Conservation (phyloP, 2,329 filamentous ascomycete species). For the Alternaria brassicae region DNA sequence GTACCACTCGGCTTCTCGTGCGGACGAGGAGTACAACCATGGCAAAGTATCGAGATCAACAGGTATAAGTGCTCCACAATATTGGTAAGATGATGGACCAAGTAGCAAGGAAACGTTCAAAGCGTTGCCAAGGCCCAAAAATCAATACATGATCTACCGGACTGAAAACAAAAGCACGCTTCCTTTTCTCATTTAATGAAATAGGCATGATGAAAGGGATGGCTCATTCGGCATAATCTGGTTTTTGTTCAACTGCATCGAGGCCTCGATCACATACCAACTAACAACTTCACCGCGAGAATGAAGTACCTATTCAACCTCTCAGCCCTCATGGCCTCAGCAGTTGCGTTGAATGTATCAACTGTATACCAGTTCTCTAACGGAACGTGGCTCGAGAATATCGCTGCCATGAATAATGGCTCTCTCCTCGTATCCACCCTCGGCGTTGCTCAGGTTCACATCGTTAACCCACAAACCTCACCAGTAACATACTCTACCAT, state of each 20-base stretch:
- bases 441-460: conserved; percentile 41
- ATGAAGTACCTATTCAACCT: conserved; percentile 8
- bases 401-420: conserved; percentile 48
- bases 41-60: background rate
- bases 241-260: background rate
- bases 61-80: background rate
- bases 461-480: conserved; percentile 41
- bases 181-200: background rate
- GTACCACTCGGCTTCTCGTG: background rate
- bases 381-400: conserved; percentile 48
- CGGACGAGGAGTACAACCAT: background rate
- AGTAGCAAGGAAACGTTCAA: background rate
- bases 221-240: background rate
- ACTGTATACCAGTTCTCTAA: conserved; percentile 37
- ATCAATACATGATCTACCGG: background rate
- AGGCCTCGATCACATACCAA: background rate
- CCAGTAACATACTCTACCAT: conserved; percentile 28
- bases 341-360: conserved; percentile 5
- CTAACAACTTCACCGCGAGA: background rate
- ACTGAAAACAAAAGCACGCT: background rate
- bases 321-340: conserved; percentile 1
- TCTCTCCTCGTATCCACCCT: conserved; percentile 47
- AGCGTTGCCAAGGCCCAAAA: background rate
- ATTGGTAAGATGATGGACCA: background rate
- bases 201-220: background rate